phyloP scores from a whole-genome alignment of 371 early-diverging fungal species.

The Dipsacomyces acuminosporus region DNA sequence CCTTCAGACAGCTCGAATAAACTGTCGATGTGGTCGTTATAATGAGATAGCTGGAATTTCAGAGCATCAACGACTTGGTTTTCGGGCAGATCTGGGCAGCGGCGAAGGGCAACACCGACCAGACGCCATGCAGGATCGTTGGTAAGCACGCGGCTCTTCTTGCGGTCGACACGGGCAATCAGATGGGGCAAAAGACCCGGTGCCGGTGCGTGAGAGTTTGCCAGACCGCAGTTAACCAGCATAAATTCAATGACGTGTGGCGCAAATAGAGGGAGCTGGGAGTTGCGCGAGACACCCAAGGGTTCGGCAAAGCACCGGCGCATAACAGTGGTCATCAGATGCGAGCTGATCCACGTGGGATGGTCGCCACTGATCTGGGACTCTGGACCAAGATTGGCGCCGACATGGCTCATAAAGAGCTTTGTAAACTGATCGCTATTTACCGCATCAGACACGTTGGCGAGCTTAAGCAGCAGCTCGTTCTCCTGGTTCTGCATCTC shows the following conservation, averaged over 20 bases:
- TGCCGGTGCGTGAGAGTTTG: slow-evolving; percentile 41
- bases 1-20: slow-evolving; percentile 18
- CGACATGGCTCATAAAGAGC: slow-evolving; percentile 43
- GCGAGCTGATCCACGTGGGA: slow-evolving; percentile 40
- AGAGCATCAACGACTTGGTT: slow-evolving; percentile 28
- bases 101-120: slow-evolving; percentile 25
- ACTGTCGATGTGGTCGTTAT: slow-evolving; percentile 10
- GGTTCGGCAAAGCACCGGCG: slow-evolving; percentile 47
- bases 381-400: slow-evolving; percentile 9
- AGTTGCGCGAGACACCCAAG: slow-evolving; percentile 38
- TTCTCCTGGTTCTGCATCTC: slow-evolving; percentile 37
- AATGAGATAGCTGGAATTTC: slow-evolving; percentile 35
- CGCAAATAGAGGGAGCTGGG: slow-evolving; percentile 42
- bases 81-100: slow-evolving; percentile 43
- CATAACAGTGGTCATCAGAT: slow-evolving; percentile 46
- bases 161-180: slow-evolving; percentile 36
- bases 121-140: slow-evolving; percentile 34
- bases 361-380: slow-evolving; percentile 1
- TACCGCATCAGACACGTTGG: slow-evolving; percentile 35
- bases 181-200: slow-evolving; percentile 40
- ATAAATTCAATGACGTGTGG: slow-evolving; percentile 45
- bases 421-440: slow-evolving; percentile 41
- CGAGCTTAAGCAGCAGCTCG: slow-evolving; percentile 37
- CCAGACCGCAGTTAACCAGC: slow-evolving; percentile 39
- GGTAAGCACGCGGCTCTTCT: slow-evolving; percentile 10